phyloP scores from a whole-genome alignment of 2,329 filamentous ascomycete species.

The Calonectria hawksworthii region DNA sequence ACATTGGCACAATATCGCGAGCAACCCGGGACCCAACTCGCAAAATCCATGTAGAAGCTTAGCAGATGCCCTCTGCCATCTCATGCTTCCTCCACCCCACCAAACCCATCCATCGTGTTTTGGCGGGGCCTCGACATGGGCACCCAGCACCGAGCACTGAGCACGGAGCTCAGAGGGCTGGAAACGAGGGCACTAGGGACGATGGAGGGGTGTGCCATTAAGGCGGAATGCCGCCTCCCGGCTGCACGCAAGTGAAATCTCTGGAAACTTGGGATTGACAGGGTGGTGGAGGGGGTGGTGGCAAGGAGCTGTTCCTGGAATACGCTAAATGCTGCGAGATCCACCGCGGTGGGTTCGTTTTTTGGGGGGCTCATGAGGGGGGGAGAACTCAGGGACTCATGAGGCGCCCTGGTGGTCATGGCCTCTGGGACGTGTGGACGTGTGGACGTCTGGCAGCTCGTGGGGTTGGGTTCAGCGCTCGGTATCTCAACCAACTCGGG shows the following conservation, averaged over 20 bases:
- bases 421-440: background rate
- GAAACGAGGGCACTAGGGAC: constrained; percentile 29
- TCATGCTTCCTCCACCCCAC: constrained; percentile 38
- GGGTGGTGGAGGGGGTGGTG: constrained; percentile 11
- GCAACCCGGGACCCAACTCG: background rate
- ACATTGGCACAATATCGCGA: constrained; percentile 12
- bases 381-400: constrained; percentile 10
- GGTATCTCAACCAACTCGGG: background rate
- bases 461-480: background rate
- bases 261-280: constrained; percentile 33
- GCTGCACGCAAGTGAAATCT: constrained; percentile 24
- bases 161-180: constrained; percentile 27
- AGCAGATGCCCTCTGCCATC: constrained; percentile 18
- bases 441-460: background rate
- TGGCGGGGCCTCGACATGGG: constrained; percentile 31
- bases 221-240: background rate
- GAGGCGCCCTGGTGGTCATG: background rate
- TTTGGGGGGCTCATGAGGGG: constrained; percentile 18
- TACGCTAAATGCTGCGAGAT: constrained; percentile 20
- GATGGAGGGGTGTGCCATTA: constrained; percentile 23
- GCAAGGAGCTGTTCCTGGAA: constrained; percentile 21
- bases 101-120: constrained; percentile 35
- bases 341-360: constrained; percentile 14
- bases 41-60: constrained; percentile 22
- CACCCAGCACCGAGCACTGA: constrained; percentile 14